Conservation (phyloP, 805 yeast genomes). For the Candida taoyuanica region DNA sequence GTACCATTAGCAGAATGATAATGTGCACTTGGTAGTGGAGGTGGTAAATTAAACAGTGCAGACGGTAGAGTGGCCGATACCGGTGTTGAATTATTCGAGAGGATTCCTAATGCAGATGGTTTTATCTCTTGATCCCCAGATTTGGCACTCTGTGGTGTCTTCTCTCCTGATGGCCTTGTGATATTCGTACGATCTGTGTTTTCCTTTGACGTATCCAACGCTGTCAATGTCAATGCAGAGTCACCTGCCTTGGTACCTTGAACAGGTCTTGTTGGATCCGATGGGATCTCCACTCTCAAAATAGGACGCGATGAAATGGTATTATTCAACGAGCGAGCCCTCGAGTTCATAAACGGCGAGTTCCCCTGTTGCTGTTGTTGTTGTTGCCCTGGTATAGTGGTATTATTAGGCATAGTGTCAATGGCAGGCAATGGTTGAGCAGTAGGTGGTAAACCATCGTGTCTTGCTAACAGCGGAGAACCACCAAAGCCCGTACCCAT, state of each 20-base stretch:
- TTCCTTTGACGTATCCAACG: constrained; percentile 10
- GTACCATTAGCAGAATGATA: constrained; percentile 12
- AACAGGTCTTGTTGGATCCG: constrained; percentile 6
- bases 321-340: constrained; percentile 24
- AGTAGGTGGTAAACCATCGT: too few relatives aligned
- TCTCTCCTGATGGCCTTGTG: constrained; percentile 5
- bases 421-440: too few relatives aligned
- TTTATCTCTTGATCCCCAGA: too few relatives aligned
- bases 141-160: constrained; percentile 15
- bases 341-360: constrained; percentile 14
- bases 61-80: constrained; percentile 31
- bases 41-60: constrained; percentile 30
- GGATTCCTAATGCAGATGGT: constrained; percentile 18
- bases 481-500: too few relatives aligned
- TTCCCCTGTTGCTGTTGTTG: constrained; percentile 5
- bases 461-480: too few relatives aligned
- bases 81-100: constrained; percentile 27
- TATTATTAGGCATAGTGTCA: too few relatives aligned
- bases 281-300: constrained; percentile 27
- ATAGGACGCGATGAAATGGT: constrained; percentile 24
- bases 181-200: constrained; percentile 3
- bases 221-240: constrained; percentile 17
- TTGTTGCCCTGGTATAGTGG: neutral
- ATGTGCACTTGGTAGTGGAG: constrained; percentile 29
- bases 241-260: constrained; percentile 8